Conservation (phyloP, 331 rosid genomes). For the Rhamnella rubrinervis region DNA sequence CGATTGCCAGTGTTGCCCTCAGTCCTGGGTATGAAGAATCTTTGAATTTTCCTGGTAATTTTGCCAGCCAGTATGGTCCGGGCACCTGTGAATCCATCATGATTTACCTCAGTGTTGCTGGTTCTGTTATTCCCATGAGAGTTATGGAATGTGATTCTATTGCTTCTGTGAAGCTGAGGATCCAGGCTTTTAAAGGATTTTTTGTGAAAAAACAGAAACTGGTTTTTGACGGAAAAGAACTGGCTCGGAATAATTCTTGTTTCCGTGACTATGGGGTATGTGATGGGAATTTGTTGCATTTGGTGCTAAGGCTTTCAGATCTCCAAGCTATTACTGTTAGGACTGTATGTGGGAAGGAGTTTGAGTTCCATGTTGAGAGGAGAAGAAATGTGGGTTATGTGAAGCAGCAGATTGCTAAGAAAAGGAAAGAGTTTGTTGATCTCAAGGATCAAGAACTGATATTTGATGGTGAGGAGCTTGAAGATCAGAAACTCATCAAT, state of each 20-base stretch:
- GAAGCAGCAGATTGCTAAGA: conserved; percentile 58
- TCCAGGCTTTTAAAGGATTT: conserved; percentile 57
- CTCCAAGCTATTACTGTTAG: conserved; percentile 62
- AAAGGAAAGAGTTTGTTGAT: conserved; percentile 46
- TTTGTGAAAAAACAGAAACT: conserved; percentile 65
- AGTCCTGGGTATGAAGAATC: conserved; percentile 37
- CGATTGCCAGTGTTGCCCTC: conserved; percentile 49
- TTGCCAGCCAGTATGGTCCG: conserved; percentile 14
- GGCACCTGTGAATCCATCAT: conserved; percentile 40
- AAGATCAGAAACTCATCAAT: conserved; percentile 67
- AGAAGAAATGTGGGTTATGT: conserved; percentile 68
- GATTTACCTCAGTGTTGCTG: conserved; percentile 61
- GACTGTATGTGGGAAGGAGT: conserved; percentile 63
- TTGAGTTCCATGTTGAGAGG: conserved; percentile 64
- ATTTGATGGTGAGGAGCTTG: conserved; percentile 67
- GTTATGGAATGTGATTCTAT: conserved; percentile 61
- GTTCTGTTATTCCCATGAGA: conserved; percentile 61
- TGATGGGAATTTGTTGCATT: conserved; percentile 59
- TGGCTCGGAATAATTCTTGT: conserved; percentile 56
- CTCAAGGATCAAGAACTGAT: conserved; percentile 54
- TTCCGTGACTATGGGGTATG: conserved; percentile 65
- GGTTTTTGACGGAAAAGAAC: conserved; percentile 69
- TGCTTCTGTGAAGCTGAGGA: conserved; percentile 72
- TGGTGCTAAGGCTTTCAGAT: conserved; percentile 64
- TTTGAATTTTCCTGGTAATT: conserved; percentile 18